Conservation (phyloP, 441 rosid genomes). For the Populus trichocarpa region DNA sequence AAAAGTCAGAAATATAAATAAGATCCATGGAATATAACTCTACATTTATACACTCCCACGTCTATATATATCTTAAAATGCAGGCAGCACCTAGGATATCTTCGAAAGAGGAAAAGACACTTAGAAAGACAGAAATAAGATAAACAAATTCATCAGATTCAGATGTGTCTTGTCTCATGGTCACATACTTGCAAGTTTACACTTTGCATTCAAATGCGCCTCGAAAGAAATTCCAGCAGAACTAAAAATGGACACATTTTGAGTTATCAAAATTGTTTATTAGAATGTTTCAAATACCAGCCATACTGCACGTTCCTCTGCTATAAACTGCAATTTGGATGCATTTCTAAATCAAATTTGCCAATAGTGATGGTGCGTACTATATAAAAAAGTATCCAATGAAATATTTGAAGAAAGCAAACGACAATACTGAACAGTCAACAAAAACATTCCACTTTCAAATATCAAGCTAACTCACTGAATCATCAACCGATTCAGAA, state of each 20-base stretch:
- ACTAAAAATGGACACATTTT: background rate
- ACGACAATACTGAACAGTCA: slow-evolving; percentile 27
- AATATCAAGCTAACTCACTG: background rate
- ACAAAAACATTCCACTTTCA: background rate
- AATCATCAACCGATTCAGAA: background rate
- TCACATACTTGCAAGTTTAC: background rate
- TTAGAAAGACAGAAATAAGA: background rate
- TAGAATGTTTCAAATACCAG: background rate
- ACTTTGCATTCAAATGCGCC: background rate
- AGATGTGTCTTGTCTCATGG: background rate
- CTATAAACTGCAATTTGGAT: slow-evolving; percentile 38
- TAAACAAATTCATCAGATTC: background rate
- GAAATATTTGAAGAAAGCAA: background rate
- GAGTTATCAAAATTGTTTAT: background rate
- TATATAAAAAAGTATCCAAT: background rate
- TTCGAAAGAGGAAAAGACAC: background rate
- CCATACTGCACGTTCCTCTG: slow-evolving; percentile 15
- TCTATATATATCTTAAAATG: background rate
- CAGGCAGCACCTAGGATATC: background rate
- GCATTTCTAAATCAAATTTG: slow-evolving; percentile 52
- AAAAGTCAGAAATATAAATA: no score
- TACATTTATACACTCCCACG: no score
- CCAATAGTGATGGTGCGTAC: slow-evolving; percentile 39
- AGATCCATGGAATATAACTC: no score
- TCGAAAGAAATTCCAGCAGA: background rate